Evolutionary conservation across 2,329 filamentous ascomycete species (phyloP), one percentile per base, ranked within the genome.

Genomic region (Aureobasidium vineae): DNA sequence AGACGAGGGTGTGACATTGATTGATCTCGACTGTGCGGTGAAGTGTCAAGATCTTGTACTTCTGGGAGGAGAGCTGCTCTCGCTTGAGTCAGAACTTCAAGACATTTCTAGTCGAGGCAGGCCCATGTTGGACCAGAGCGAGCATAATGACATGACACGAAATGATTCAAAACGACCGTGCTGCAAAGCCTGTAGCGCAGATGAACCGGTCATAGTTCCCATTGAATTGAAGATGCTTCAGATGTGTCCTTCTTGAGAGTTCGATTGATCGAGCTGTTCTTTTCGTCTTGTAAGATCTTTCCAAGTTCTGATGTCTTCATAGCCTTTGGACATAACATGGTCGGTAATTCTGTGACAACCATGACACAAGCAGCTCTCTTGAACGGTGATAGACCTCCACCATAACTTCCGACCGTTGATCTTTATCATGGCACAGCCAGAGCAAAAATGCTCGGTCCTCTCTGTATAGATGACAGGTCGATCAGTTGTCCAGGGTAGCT

Each of bases 11-110:
- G 73, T 66, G 3, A 66, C 68, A 10, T 65, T 79, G 5, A 70
- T 80, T 31, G 76, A 78, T 66, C 79, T 79, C 68, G 76, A 76
- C 10, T 50, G 57, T 28, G 67, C 69, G 56, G 47, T 43, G 61
- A 67, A 66, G 68, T 68, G 47, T 53, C 33, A 36, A 10, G 60
- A 63, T 31, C 6, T 71, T 70, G 63, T 69, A 43, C 28, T 71
- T 68, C 40, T 60, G 56, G 57, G 43, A 28, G 66, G 68, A n/a
- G 70, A 70, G 53, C 45, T 67, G 11, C 5, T 26, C 31, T 50
- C 28, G 28, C 38, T 69, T 5, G 53, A 64, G n/a, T 33, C 61
- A 26, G 38, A 49, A 23, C 56, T 70, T n/a, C 36, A 40, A 23
- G 67, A 69, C 41, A 53, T 15, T 8, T 70, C 69, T 4, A 66